phyloP scores from a whole-genome alignment of 495 filamentous ascomycete species.

The Trypethelium eluteriae region DNA sequence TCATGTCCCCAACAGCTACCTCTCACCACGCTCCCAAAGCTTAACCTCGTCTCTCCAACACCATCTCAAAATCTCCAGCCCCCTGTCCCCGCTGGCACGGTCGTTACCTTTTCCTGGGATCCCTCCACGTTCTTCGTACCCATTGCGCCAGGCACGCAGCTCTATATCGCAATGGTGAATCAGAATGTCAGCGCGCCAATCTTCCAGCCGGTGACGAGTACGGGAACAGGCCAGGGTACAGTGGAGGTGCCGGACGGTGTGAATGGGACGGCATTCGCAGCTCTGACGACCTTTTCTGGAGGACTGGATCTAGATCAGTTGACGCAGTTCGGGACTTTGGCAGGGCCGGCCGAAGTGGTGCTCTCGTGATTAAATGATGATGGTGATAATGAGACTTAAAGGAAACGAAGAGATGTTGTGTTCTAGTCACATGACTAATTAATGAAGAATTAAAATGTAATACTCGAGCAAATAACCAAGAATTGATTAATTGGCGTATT shows the following conservation, averaged over 20 bases:
- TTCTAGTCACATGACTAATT: too few species aligned
- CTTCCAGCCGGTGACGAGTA: slow-evolving; percentile 26
- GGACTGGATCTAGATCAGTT: slow-evolving; percentile 24
- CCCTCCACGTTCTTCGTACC: slow-evolving; percentile 27
- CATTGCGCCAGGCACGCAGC: slow-evolving; percentile 22
- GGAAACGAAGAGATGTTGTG: too few species aligned
- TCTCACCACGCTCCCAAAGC: slow-evolving; percentile 26
- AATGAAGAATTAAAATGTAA: not conserved
- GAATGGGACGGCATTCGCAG: slow-evolving; percentile 29
- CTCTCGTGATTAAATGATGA: slow-evolving; percentile 19
- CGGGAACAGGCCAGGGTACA: slow-evolving; percentile 22
- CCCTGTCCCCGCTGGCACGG: slow-evolving; percentile 24
- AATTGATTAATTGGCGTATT: too few species aligned
- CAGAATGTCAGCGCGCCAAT: slow-evolving; percentile 23
- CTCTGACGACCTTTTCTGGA: slow-evolving; percentile 28
- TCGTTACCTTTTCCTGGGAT: slow-evolving; percentile 26
- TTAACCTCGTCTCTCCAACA: slow-evolving; percentile 24
- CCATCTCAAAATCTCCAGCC: slow-evolving; percentile 26
- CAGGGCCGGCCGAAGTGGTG: slow-evolving; percentile 30
- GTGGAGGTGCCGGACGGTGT: slow-evolving; percentile 27
- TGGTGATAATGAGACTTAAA: too few species aligned
- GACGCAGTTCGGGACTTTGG: slow-evolving; percentile 26
- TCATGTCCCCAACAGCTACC: slow-evolving; percentile 23
- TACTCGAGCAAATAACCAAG: not conserved
- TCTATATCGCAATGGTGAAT: slow-evolving; percentile 32